Percentiles rank a stretch among this genome's conserved stretches.
These are phyloP conservation scores for Cupressus sempervirens DNA, from an alignment of 75 land plant species.

Conservation along the genomic window DNA sequence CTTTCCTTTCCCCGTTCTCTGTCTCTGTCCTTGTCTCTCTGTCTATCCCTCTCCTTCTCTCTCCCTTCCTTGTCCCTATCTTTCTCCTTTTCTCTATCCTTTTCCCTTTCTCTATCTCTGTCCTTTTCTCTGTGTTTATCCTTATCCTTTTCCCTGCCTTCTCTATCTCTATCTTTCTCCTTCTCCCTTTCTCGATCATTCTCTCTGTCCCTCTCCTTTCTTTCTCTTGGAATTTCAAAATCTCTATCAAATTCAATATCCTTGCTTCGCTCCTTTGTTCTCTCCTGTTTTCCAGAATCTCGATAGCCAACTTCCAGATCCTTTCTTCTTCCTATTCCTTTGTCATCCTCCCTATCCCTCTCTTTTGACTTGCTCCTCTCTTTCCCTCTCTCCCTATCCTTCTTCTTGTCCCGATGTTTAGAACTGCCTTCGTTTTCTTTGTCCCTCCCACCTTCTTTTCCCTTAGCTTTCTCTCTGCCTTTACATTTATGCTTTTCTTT, in stretches of 20 bases:
- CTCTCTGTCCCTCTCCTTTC: neutral
- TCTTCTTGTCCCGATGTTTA: conserved; percentile 5
- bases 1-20: neutral
- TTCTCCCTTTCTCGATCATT: neutral
- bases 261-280: neutral
- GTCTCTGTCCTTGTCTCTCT: neutral
- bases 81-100: neutral
- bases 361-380: neutral
- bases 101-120: neutral
- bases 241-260: conserved; percentile 1
- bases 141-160: neutral
- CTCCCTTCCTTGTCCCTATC: neutral
- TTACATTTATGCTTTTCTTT: neutral
- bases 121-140: neutral
- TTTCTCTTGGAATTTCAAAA: conserved; percentile 4
- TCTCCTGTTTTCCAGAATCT: neutral
- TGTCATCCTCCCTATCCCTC: conserved; percentile 1
- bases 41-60: conserved; percentile 4
- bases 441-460: conserved; percentile 1
- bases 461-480: neutral
- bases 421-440: conserved; percentile 2
- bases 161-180: conserved; percentile 5
- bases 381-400: neutral
- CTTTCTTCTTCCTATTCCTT: conserved; percentile 1
- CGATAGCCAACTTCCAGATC: neutral